A percentile compares a stretch with the other conserved stretches of the same genome.
phyloP scores from a whole-genome alignment of 495 filamentous ascomycete species.

The Aspergillus hancockii region DNA sequence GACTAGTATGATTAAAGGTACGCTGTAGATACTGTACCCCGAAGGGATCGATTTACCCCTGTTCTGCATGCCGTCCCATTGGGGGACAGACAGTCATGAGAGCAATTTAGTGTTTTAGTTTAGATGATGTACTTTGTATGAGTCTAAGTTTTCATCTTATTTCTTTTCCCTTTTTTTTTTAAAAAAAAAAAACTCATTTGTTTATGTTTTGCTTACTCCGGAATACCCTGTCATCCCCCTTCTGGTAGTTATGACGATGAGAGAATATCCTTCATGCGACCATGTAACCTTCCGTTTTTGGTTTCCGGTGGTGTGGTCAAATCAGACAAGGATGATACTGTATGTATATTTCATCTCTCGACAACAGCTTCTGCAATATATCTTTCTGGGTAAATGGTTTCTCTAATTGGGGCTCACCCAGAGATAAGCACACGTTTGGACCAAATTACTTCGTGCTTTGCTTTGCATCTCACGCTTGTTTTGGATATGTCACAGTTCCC shows the following conservation, averaged over 20 bases:
- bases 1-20: not conserved
- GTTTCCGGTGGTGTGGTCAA: not conserved
- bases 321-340: not conserved
- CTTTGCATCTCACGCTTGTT: not conserved
- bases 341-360: not conserved
- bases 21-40: too few relatives aligned
- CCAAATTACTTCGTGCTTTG: not conserved
- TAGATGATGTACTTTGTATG: not conserved
- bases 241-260: not conserved
- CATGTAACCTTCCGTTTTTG: constrained; percentile 1
- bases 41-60: not conserved
- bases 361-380: not conserved
- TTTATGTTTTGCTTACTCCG: too few relatives aligned
- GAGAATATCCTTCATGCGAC: not conserved
- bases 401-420: not conserved
- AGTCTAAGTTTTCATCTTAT: too few relatives aligned
- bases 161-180: not conserved
- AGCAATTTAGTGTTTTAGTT: not conserved
- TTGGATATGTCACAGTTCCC: not conserved
- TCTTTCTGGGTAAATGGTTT: not conserved
- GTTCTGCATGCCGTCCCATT: not conserved
- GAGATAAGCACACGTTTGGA: constrained; percentile 3
- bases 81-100: not conserved
- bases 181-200: too few relatives aligned
- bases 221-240: not conserved